Conservation (phyloP, 257 asterid species). For the Striga asiatica region DNA sequence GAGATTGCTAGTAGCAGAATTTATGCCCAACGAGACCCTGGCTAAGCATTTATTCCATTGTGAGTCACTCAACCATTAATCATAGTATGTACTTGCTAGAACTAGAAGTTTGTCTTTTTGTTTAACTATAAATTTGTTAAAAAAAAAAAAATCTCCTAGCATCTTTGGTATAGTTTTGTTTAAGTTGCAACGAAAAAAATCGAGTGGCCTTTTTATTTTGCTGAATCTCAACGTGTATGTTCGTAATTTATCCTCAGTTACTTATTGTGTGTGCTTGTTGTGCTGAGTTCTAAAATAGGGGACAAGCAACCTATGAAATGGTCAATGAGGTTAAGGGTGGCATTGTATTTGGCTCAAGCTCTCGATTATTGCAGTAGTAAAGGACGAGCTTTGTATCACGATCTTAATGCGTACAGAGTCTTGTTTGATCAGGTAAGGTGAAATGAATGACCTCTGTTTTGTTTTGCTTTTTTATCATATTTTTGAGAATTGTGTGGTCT, state of each 20-base stretch:
- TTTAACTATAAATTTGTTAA: no score
- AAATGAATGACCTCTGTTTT: not conserved
- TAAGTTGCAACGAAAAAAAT: no score
- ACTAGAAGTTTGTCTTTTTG: no score
- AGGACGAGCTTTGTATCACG: slow-evolving; percentile 48
- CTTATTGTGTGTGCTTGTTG: not conserved
- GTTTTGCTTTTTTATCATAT: no score
- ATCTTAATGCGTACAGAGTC: slow-evolving; percentile 54
- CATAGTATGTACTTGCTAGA: not conserved
- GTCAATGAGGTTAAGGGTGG: slow-evolving; percentile 52
- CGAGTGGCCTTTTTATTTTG: no score
- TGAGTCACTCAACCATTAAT: slow-evolving; percentile 17
- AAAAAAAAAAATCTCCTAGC: no score
- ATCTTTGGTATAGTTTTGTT: not conserved
- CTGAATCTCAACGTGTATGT: no score
- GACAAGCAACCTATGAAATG: slow-evolving; percentile 58
- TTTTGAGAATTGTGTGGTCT: no score
- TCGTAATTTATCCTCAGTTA: not conserved
- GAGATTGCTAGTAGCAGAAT: slow-evolving; percentile 46
- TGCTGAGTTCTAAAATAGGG: slow-evolving; percentile 25
- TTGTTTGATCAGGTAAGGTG: slow-evolving; percentile 56
- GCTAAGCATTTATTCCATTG: slow-evolving; percentile 46
- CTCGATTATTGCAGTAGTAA: slow-evolving; percentile 41
- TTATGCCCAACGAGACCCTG: slow-evolving; percentile 40
- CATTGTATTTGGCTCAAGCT: slow-evolving; percentile 52